These are phyloP conservation scores for Polygonum aviculare DNA, from an alignment of 148 eudicot genomes.

Conservation along the genomic window DNA sequence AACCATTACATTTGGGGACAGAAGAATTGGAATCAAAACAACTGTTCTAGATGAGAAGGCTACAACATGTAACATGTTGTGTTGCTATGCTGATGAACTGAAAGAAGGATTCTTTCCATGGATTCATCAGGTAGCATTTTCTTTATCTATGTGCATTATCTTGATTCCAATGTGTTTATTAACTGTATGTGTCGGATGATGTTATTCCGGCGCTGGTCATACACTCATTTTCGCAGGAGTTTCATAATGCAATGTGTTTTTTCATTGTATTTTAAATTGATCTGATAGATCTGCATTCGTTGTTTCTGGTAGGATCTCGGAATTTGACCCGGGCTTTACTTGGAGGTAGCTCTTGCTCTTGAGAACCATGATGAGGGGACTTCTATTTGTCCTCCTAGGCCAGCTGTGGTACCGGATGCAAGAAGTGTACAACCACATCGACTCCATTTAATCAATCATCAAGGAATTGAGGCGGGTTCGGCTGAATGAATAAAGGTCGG, in stretches of 20 bases:
- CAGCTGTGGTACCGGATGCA: no score
- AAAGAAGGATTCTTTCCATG: constrained; percentile 45
- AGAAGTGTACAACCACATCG: no score
- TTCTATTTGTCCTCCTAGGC: no score
- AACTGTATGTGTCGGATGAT: neutral
- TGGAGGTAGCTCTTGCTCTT: no score
- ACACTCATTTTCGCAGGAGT: no score
- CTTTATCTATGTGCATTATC: neutral
- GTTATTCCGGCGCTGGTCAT: no score
- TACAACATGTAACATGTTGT: constrained; percentile 40
- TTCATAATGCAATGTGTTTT: neutral
- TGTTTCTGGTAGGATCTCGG: neutral
- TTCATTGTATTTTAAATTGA: constrained; percentile 4
- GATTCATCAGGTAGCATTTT: constrained; percentile 28
- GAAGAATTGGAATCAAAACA: constrained; percentile 36
- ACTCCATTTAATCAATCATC: no score
- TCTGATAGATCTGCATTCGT: constrained; percentile 8
- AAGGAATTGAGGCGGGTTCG: no score
- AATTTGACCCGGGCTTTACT: neutral
- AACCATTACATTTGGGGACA: constrained; percentile 30
- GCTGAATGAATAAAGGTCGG: no score
- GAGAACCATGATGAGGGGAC: no score
- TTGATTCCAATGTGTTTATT: neutral
- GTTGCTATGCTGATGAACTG: constrained; percentile 44
- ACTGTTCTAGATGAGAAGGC: constrained; percentile 43